phyloP scores from a whole-genome alignment of 306 rosid genomes.

The Mimosa bimucronata region DNA sequence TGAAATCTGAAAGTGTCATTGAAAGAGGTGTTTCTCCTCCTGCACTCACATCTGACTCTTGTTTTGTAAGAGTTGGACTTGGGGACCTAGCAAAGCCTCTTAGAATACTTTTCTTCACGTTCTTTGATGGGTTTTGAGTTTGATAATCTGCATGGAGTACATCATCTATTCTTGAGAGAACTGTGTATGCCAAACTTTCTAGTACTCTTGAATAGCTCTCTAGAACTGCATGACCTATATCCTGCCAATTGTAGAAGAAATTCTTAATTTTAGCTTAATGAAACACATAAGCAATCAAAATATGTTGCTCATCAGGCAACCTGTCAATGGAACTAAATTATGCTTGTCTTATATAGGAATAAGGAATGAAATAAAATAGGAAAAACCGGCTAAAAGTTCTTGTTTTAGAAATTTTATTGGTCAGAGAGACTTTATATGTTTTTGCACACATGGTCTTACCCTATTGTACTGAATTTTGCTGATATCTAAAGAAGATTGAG shows the following conservation, averaged over 20 bases:
- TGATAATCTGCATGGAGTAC: slow-evolving; percentile 80
- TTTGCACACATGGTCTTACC: slow-evolving; percentile 41
- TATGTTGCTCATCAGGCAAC: not conserved
- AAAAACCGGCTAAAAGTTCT: too few relatives aligned
- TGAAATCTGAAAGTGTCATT: slow-evolving; percentile 86
- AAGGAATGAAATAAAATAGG: too few relatives aligned
- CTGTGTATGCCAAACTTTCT: slow-evolving; percentile 96
- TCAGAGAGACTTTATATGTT: too few relatives aligned
- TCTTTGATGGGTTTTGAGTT: slow-evolving; percentile 59
- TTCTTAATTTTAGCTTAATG: not conserved
- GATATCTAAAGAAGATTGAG: slow-evolving; percentile 86
- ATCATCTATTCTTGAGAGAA: slow-evolving; percentile 91
- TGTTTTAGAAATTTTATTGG: too few relatives aligned
- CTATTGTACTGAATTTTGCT: slow-evolving; percentile 91
- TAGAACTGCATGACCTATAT: slow-evolving; percentile 92
- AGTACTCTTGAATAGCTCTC: slow-evolving; percentile 96
- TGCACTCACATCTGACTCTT: slow-evolving; percentile 43
- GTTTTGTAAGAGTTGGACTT: slow-evolving; percentile 13
- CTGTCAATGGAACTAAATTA: not conserved
- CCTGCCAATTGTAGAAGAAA: slow-evolving; percentile 51
- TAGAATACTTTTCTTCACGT: slow-evolving; percentile 16
- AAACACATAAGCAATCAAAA: not conserved
- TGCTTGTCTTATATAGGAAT: not conserved
- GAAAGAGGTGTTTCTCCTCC: slow-evolving; percentile 46
- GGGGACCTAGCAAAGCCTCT: slow-evolving; percentile 43